These are phyloP conservation scores for Malus orientalis DNA, from an alignment of 306 rosid genomes.

Conservation along the genomic window DNA sequence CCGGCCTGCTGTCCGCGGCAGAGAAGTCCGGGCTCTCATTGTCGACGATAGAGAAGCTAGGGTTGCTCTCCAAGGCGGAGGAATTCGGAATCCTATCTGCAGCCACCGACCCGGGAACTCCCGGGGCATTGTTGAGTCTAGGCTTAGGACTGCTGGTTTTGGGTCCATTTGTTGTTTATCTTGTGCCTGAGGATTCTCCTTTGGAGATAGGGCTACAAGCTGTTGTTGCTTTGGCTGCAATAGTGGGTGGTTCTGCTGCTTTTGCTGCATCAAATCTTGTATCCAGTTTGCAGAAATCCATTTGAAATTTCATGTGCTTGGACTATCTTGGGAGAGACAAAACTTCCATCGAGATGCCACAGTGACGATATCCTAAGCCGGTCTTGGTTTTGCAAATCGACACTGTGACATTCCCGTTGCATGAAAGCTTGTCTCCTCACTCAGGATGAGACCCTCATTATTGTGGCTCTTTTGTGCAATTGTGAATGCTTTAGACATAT, in stretches of 20 bases:
- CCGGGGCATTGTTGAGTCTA: slow-evolving; percentile 51
- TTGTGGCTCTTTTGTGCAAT: not conserved
- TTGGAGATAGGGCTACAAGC: slow-evolving; percentile 50
- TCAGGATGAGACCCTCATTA: not conserved
- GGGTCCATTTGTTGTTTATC: slow-evolving; percentile 65
- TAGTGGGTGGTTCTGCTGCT: slow-evolving; percentile 70
- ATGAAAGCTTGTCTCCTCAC: too few relatives aligned
- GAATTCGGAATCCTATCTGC: slow-evolving; percentile 85
- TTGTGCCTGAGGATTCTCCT: slow-evolving; percentile 77
- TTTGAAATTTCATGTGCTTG: slow-evolving; percentile 8
- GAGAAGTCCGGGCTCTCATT: slow-evolving; percentile 78
- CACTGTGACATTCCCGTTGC: too few relatives aligned
- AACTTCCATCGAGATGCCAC: not conserved
- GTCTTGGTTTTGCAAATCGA: not conserved
- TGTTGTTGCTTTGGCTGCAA: slow-evolving; percentile 42
- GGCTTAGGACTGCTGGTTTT: slow-evolving; percentile 55
- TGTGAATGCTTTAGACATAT: not conserved
- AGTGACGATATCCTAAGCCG: not conserved
- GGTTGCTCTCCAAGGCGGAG: slow-evolving; percentile 86
- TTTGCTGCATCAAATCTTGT: slow-evolving; percentile 84
- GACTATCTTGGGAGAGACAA: not conserved
- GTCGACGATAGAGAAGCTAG: slow-evolving; percentile 67
- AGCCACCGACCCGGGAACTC: slow-evolving; percentile 82
- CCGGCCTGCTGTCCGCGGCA: slow-evolving; percentile 82
- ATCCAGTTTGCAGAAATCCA: slow-evolving; percentile 68